These are phyloP conservation scores for Sinapis alba DNA, from an alignment of 441 rosid genomes.

Conservation along the genomic window DNA sequence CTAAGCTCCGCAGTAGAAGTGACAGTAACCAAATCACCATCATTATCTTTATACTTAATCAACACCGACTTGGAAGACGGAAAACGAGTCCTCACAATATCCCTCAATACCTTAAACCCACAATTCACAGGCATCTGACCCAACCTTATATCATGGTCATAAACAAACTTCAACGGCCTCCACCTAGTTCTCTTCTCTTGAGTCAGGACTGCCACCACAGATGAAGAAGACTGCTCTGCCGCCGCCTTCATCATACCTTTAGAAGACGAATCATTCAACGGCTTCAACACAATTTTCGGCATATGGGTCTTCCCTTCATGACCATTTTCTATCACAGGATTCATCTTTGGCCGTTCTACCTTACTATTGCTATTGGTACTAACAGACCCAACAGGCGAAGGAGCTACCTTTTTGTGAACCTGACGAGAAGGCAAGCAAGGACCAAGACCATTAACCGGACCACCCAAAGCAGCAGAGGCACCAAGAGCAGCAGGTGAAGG, in stretches of 20 bases:
- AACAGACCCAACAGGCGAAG: slow-evolving; percentile 11
- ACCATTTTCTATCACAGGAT: slow-evolving; percentile 54
- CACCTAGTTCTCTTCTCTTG: slow-evolving; percentile 41
- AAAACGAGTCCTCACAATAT: slow-evolving; percentile 58
- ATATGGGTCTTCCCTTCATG: slow-evolving; percentile 18
- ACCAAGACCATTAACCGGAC: slow-evolving; percentile 85
- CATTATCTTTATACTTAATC: slow-evolving; percentile 43
- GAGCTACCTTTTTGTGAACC: slow-evolving; percentile 55
- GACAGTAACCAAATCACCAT: slow-evolving; percentile 91
- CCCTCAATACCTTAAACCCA: slow-evolving; percentile 74
- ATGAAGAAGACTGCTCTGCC: slow-evolving; percentile 19
- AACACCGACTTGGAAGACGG: slow-evolving; percentile 83
- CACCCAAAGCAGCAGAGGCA: slow-evolving; percentile 94
- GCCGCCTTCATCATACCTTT: not conserved
- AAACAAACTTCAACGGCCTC: slow-evolving; percentile 87
- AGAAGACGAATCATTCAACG: not conserved
- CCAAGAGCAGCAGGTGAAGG: slow-evolving; percentile 98
- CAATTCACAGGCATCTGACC: slow-evolving; percentile 86
- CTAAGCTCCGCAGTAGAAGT: slow-evolving; percentile 78
- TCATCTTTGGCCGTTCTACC: slow-evolving; percentile 5
- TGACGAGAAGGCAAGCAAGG: slow-evolving; percentile 84
- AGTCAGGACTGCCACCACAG: slow-evolving; percentile 39
- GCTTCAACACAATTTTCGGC: slow-evolving; percentile 45
- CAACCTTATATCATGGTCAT: slow-evolving; percentile 87
- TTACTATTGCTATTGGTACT: slow-evolving; percentile 15